phyloP scores from a whole-genome alignment of 73 alveolate genomes.

The Paramecium octaurelia region DNA sequence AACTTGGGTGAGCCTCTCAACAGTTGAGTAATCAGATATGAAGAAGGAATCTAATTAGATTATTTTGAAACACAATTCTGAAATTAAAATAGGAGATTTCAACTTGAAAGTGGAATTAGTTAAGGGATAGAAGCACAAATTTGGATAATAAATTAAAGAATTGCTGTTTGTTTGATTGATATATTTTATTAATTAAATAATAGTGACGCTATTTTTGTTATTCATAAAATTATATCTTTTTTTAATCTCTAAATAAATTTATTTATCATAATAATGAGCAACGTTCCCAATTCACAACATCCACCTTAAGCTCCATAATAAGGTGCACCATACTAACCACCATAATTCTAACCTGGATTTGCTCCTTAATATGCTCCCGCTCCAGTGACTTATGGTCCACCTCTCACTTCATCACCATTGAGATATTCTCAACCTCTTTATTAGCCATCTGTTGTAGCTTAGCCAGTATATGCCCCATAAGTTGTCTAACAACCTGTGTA shows the following conservation, averaged over 20 bases:
- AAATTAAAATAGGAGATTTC: background rate
- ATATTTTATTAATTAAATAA: background rate
- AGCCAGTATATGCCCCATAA: background rate
- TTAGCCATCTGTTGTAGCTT: background rate
- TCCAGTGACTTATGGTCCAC: conserved; percentile 15
- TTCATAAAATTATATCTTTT: background rate
- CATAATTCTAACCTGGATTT: background rate
- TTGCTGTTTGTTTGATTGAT: background rate
- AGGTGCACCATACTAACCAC: background rate
- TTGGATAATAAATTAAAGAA: background rate
- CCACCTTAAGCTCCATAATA: conserved; percentile 19
- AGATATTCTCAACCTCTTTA: conserved; percentile 38
- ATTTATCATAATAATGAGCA: conserved; percentile 32
- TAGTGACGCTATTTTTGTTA: conserved; percentile 24
- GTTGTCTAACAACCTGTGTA: background rate
- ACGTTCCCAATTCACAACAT: conserved; percentile 1
- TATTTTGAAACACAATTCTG: background rate
- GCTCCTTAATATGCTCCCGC: background rate
- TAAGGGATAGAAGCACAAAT: background rate
- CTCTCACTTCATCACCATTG: background rate
- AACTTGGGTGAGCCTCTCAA: background rate
- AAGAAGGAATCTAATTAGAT: background rate
- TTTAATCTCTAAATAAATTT: background rate
- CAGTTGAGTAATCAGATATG: background rate
- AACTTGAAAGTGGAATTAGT: background rate